phyloP scores from a whole-genome alignment of 176 grass and related monocot species.

The Oryza meridionalis region DNA sequence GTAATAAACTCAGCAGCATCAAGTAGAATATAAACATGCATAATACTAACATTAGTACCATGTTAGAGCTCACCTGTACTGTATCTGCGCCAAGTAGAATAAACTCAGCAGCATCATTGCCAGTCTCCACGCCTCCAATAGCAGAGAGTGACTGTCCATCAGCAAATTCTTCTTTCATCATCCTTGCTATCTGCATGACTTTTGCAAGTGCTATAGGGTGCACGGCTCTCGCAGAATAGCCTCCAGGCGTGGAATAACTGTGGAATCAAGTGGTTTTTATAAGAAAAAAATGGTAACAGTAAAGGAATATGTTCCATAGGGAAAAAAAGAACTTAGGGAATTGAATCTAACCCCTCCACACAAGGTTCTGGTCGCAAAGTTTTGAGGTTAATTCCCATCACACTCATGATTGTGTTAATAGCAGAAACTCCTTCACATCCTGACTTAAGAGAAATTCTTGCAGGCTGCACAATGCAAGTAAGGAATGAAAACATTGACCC shows the following conservation, averaged over 20 bases:
- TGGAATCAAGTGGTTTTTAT: slow-evolving; percentile 15
- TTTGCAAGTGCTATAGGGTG: slow-evolving; percentile 96
- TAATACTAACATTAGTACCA: not conserved
- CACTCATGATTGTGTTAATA: slow-evolving; percentile 99
- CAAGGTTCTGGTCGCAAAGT: slow-evolving; percentile 87
- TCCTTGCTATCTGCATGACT: slow-evolving; percentile 92
- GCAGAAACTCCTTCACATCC: slow-evolving; percentile 92
- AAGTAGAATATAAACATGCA: too few species aligned
- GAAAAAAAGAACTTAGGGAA: slow-evolving; percentile 13
- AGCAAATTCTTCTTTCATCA: slow-evolving; percentile 84
- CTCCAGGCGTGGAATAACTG: slow-evolving; percentile 94
- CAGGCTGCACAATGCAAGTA: slow-evolving; percentile 61
- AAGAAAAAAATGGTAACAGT: slow-evolving; percentile 11
- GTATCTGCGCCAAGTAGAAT: slow-evolving; percentile 94
- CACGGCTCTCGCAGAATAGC: slow-evolving; percentile 92
- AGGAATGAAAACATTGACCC: slow-evolving; percentile 7
- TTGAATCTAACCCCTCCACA: slow-evolving; percentile 82
- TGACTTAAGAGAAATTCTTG: slow-evolving; percentile 80
- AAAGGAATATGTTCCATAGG: slow-evolving; percentile 7
- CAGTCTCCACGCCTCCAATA: slow-evolving; percentile 91
- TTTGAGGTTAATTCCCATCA: slow-evolving; percentile 95
- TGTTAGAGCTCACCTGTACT: slow-evolving; percentile 69
- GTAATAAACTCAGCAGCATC: too few species aligned
- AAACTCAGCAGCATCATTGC: slow-evolving; percentile 89
- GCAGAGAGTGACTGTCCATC: slow-evolving; percentile 83